Evolutionary conservation across 2,329 filamentous ascomycete species (phyloP), one percentile per base, ranked within the genome.

Genomic region (Hypoxylon rubiginosum): DNA sequence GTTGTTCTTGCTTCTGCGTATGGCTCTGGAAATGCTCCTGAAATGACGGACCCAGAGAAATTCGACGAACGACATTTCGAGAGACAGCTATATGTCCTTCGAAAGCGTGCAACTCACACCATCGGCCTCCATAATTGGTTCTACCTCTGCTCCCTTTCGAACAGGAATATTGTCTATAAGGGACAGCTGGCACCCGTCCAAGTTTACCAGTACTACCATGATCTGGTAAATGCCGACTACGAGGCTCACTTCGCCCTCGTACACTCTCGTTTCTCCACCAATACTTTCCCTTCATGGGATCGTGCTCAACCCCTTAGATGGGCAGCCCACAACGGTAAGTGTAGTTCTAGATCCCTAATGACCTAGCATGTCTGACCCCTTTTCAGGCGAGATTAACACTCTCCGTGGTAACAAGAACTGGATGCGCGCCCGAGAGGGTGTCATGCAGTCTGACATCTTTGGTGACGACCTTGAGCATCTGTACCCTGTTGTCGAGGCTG

Each of bases 151-250:
- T 97, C 94, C 53, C 84, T 98, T 72, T 96, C 91, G 80, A 97
- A 97, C 89, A 94, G 94, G 83, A 98, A 98, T 84, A 98, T 98
- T 82, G 93, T 98, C 66, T 98, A 98, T 88, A 98, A 98, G 87
- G 95, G 95, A 70, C 96, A 98, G 80, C 86, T 98, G 71, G 92
- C 95, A 48, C 95, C 95, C 24, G 89, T 95, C 30, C 95, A 98
- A 84, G 95, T 98, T 56, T 98, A 98, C 83, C 92, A 97, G 79
- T 98, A 98, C 84, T 98, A 97, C 82, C 93, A 97, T 81, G 95
- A 98, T 83, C 83, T 98, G 78, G 92, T 97, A 72, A 97, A 96
- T 74, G 95, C 97, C 71, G 95, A 98, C 80, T 98, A 97, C 80
- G 93, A 98, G 84, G 94, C 91, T 69, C 94, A 98, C 82, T 98